A percentile compares a stretch with the other conserved stretches of the same genome.
Evolutionary conservation across 2,329 filamentous ascomycete genomes (phyloP).

Genomic region (Zymoseptoria ardabiliae): DNA sequence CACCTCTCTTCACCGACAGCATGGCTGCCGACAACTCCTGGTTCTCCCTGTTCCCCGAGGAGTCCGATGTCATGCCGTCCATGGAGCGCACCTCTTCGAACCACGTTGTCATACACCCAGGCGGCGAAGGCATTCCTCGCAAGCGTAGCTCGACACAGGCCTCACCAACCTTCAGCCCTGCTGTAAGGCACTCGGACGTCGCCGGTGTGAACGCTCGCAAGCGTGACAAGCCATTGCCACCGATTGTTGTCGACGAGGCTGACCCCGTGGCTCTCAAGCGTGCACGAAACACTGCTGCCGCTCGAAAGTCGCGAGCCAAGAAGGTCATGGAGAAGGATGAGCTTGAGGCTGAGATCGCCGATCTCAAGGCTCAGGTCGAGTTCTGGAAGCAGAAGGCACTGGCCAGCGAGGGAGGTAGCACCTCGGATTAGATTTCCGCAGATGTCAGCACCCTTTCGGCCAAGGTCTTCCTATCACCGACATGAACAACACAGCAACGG

Average conservation of each 20-base stretch:
- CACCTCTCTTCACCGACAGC: constrained; percentile 61
- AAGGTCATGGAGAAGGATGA: constrained; percentile 71
- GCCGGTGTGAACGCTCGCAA: constrained; percentile 65
- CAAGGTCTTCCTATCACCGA: neutral
- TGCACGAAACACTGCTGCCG: constrained; percentile 85
- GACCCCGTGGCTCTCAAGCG: constrained; percentile 84
- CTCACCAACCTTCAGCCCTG: constrained; percentile 35
- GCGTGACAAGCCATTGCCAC: constrained; percentile 72
- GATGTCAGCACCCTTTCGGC: neutral
- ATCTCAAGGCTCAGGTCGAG: constrained; percentile 36
- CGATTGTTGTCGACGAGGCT: constrained; percentile 65
- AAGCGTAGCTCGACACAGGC: constrained; percentile 32
- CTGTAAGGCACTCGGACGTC: constrained; percentile 57
- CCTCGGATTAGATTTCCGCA: constrained; percentile 7
- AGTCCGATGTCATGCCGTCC: constrained; percentile 29
- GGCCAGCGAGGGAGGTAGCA: constrained; percentile 7
- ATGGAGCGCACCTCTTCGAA: constrained; percentile 37
- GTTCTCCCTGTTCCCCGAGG: constrained; percentile 65
- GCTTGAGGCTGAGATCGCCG: constrained; percentile 62
- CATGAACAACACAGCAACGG: constrained; percentile 7
- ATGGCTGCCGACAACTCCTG: constrained; percentile 56
- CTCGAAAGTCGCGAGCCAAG: constrained; percentile 83
- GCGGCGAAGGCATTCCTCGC: constrained; percentile 26
- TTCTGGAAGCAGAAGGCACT: constrained; percentile 25
- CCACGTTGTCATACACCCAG: constrained; percentile 32